These are phyloP conservation scores for Apiospora arundinis DNA, from an alignment of 2,329 filamentous ascomycete genomes.

Conservation along the genomic window DNA sequence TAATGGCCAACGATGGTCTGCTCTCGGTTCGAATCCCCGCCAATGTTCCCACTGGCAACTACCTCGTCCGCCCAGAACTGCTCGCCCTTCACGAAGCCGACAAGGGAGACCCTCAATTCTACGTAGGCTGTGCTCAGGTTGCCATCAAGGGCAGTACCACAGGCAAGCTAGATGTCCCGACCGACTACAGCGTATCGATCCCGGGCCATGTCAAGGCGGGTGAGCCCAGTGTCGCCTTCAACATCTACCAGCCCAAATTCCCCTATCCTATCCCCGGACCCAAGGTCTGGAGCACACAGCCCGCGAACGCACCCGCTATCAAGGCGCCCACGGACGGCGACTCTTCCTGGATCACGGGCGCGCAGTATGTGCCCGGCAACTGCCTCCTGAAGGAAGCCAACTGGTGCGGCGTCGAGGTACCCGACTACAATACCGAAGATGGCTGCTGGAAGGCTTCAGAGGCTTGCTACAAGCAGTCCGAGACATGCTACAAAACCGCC, in stretches of 20 bases:
- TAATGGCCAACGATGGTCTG: conserved; percentile 69
- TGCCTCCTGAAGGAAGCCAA: conserved; percentile 73
- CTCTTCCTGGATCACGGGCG: conserved; percentile 41
- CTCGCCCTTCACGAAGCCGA: conserved; percentile 71
- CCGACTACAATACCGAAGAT: conserved; percentile 58
- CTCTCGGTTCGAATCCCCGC: conserved; percentile 67
- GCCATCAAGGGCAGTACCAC: conserved; percentile 59
- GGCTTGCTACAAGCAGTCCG: conserved; percentile 64
- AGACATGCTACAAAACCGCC: conserved; percentile 63
- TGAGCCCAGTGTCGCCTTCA: conserved; percentile 64
- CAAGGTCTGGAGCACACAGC: conserved; percentile 49
- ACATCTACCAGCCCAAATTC: conserved; percentile 65
- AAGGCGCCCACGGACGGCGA: conserved; percentile 26
- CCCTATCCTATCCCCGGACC: conserved; percentile 67
- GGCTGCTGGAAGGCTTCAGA: conserved; percentile 66
- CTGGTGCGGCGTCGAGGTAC: conserved; percentile 72
- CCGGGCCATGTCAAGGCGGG: conserved; percentile 66
- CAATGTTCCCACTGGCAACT: conserved; percentile 68
- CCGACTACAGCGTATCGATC: conserved; percentile 62
- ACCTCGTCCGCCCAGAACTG: conserved; percentile 74
- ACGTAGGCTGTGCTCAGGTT: conserved; percentile 74
- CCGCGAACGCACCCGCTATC: conserved; percentile 35
- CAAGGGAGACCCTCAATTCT: conserved; percentile 72
- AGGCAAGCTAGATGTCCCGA: conserved; percentile 54
- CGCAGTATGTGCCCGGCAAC: conserved; percentile 59